phyloP scores from a whole-genome alignment of 345 rosid species.

The Eucalyptus cloeziana region DNA sequence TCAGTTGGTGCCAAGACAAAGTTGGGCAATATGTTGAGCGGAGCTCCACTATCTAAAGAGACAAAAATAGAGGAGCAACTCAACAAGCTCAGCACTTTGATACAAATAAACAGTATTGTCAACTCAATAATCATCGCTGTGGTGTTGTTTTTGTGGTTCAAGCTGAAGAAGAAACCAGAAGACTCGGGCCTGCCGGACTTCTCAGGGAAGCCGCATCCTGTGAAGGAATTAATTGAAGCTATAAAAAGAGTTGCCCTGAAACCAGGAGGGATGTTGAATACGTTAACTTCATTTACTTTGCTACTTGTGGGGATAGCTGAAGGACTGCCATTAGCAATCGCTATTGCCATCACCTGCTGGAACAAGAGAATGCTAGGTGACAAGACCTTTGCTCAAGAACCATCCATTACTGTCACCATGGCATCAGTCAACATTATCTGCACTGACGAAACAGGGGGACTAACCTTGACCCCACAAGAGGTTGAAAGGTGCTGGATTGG shows the following conservation, averaged over 20 bases:
- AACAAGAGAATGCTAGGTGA: neutral
- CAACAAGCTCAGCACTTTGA: neutral
- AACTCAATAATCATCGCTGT: neutral
- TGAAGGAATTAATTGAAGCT: neutral
- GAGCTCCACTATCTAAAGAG: neutral
- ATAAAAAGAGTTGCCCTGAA: neutral
- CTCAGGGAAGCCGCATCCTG: neutral
- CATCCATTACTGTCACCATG: neutral
- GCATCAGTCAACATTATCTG: neutral
- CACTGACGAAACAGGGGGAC: neutral
- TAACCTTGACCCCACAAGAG: neutral
- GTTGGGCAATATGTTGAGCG: neutral
- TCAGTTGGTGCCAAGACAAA: neutral
- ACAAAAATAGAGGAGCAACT: neutral
- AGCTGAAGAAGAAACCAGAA: accelerated
- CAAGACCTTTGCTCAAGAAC: neutral
- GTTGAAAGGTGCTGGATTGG: neutral
- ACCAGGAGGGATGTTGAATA: neutral
- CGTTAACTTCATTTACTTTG: neutral
- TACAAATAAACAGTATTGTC: accelerated
- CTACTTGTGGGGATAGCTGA: neutral
- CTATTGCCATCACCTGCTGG: neutral
- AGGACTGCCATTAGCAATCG: neutral
- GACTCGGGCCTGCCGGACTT: neutral
- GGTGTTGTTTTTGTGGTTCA: neutral